phyloP scores from a whole-genome alignment of 768 basidiomycete species.

The Hemileccinum impolitum region DNA sequence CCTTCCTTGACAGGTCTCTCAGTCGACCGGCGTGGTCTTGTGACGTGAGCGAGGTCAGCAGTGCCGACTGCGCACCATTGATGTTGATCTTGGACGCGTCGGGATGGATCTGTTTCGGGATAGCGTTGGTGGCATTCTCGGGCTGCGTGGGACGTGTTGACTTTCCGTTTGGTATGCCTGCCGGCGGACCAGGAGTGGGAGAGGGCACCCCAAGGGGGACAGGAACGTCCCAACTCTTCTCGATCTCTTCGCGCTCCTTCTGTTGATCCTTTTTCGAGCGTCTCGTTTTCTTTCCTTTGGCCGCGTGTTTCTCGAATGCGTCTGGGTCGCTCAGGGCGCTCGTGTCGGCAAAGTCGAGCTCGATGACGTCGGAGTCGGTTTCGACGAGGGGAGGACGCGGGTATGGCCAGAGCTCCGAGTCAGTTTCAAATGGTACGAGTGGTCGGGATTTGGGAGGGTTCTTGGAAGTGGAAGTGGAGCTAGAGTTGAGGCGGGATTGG shows the following conservation, averaged over 20 bases:
- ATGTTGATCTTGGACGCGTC: constrained; percentile 16
- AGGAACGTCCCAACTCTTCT: constrained; percentile 61
- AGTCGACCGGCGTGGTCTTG: constrained; percentile 18
- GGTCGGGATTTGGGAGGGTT: constrained; percentile 31
- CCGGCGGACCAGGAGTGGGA: constrained; percentile 3
- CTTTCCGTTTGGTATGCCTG: constrained; percentile 24
- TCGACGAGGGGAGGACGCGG: constrained; percentile 46
- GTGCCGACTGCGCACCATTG: constrained; percentile 19
- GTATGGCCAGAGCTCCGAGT: constrained; percentile 73
- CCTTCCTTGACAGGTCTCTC: constrained; percentile 43
- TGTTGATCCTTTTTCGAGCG: constrained; percentile 34
- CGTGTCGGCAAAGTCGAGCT: constrained; percentile 73
- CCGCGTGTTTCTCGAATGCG: constrained; percentile 41
- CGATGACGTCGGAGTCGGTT: constrained; percentile 56
- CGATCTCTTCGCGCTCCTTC: constrained; percentile 47
- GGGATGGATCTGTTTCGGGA: constrained; percentile 2
- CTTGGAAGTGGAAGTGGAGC: constrained; percentile 13
- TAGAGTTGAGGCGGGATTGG: constrained; percentile 6
- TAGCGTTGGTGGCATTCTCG: constrained; percentile 1
- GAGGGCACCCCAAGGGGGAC: constrained; percentile 21
- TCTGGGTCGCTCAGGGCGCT: constrained; percentile 68
- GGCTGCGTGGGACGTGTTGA: constrained; percentile 13
- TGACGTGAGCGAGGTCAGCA: constrained; percentile 22
- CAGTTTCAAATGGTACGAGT: constrained; percentile 60
- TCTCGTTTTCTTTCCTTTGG: constrained; percentile 25